phyloP scores from a whole-genome alignment of 805 yeast species.

The Hanseniaspora jakobsenii region DNA sequence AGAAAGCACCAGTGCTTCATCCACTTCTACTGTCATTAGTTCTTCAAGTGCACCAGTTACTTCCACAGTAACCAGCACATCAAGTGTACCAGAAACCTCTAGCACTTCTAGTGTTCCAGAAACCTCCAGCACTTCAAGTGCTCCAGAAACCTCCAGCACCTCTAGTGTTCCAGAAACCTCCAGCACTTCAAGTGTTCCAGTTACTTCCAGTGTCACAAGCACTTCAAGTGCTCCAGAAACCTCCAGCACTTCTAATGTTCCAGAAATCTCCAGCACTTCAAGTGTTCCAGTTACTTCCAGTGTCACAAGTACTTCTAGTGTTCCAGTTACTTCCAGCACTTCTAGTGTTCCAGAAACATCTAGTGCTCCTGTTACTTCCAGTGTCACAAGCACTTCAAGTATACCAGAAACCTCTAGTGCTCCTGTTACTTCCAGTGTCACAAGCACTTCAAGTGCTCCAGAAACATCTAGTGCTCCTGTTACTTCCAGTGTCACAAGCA shows the following conservation, averaged over 20 bases:
- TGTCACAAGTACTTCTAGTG: not conserved
- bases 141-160: no score
- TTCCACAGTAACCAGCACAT: not conserved
- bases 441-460: no score
- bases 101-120: not conserved
- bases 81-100: not conserved
- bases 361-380: no score
- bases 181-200: not conserved
- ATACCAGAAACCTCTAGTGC: no score
- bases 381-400: no score
- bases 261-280: no score
- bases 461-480: not conserved
- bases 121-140: no score
- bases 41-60: not conserved
- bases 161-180: not conserved
- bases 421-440: no score
- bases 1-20: not conserved
- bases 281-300: no score
- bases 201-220: not conserved
- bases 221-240: not conserved
- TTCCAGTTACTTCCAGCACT: not conserved
- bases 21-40: not conserved
- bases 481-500: not conserved
- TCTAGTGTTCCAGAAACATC: no score
- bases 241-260: not conserved